Evolutionary conservation across 176 grass and related monocot species (phyloP).

Genomic region (Alloteropsis semialata): DNA sequence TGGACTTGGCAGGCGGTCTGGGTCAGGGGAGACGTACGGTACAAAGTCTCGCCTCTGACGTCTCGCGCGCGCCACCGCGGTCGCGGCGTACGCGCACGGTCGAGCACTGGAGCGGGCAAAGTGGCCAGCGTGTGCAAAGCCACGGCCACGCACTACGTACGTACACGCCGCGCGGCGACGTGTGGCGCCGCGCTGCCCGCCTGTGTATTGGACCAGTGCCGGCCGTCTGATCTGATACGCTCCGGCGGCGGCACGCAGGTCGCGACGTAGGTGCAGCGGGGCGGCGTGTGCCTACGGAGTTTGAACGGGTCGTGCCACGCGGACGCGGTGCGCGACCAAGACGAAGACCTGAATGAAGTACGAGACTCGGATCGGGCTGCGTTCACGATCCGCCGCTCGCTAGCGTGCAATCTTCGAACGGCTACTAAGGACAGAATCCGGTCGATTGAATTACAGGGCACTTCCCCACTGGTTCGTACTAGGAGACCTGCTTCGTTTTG

Average conservation of each 20-base stretch:
- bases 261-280: background rate
- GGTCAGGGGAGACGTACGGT: background rate
- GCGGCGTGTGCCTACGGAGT: background rate
- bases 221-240: background rate
- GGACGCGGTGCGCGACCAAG: background rate
- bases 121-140: background rate
- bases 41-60: background rate
- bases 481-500: background rate
- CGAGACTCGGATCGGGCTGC: too few species aligned
- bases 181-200: background rate
- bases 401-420: background rate
- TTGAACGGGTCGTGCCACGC: slow-evolving; percentile 20
- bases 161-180: slow-evolving; percentile 10
- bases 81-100: background rate
- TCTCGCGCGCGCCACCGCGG: background rate
- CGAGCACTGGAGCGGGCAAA: background rate
- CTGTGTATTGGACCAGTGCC: background rate
- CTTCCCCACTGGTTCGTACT: background rate
- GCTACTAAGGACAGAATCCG: background rate
- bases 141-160: background rate
- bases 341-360: too few species aligned
- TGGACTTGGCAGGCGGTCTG: background rate
- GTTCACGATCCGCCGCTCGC: background rate
- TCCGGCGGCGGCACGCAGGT: background rate
- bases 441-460: background rate